These are phyloP conservation scores for Durusdinium trenchii DNA, from an alignment of 73 alveolate species.

Conservation along the genomic window DNA sequence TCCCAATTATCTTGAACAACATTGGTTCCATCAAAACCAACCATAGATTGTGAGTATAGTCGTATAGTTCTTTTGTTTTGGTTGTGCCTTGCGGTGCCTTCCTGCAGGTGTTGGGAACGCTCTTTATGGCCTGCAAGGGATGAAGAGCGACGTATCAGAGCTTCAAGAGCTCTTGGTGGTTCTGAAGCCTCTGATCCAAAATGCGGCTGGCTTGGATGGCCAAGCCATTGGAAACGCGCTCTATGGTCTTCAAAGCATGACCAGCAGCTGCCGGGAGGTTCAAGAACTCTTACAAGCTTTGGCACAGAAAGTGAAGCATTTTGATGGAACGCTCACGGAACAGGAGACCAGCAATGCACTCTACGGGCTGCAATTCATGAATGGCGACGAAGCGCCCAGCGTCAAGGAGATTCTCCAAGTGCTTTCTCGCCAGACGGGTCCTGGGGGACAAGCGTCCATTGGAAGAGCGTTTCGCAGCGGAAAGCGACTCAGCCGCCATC, in stretches of 20 bases:
- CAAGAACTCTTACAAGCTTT: background rate
- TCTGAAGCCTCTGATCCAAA: background rate
- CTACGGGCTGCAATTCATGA: slow-evolving; percentile 80
- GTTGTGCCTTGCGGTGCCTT: too few species aligned
- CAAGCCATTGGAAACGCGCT: slow-evolving; percentile 69
- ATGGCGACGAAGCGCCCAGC: background rate
- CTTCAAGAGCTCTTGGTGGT: background rate
- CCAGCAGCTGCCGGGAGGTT: slow-evolving; percentile 22
- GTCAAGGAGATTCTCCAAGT: slow-evolving; percentile 29
- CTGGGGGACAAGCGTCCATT: background rate
- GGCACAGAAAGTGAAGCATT: background rate
- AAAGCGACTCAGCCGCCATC: slow-evolving; percentile 20
- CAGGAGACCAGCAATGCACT: slow-evolving; percentile 80
- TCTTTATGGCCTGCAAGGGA: slow-evolving; percentile 55
- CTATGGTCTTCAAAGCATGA: slow-evolving; percentile 76
- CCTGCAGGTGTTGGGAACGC: slow-evolving; percentile 80
- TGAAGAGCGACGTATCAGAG: background rate
- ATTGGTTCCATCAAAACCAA: too few species aligned
- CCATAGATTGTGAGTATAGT: too few species aligned
- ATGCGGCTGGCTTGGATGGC: background rate
- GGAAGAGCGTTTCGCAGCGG: background rate
- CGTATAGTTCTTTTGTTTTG: too few species aligned
- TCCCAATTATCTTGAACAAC: too few species aligned
- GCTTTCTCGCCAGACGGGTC: background rate
- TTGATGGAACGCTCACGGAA: slow-evolving; percentile 20